Evolutionary conservation across 2,329 filamentous ascomycete species (phyloP), one percentile per base, ranked within the genome.

Genomic region (Colletotrichum scovillei): DNA sequence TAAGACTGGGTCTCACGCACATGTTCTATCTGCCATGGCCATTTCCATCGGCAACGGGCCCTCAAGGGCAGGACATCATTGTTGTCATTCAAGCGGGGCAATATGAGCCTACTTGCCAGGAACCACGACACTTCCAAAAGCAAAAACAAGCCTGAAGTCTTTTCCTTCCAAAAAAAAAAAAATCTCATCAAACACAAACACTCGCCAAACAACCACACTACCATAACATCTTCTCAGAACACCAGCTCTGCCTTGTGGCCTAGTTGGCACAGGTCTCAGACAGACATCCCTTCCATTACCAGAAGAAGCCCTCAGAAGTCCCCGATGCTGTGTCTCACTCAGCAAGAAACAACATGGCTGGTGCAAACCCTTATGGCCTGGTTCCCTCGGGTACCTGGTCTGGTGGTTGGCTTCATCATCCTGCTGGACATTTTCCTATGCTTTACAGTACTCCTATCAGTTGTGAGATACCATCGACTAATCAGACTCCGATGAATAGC

Each of bases 401-500:
- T 55, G 64, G 70, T 72, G 66, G 66, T 64, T 58, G 53, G n/a
- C 32, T 22, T 64, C 22, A 64, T 60, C 26, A 55, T 55, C 19
- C 46, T 56, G 28, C n/a, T 66, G 14, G 46, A 62, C 49, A 52
- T 2, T 26, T 38, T 46, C 59, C 46, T 67, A 26, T 76, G 56
- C 42, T 11, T 60, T 32, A 28, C 7, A 12, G 32, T 53, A 35
- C 9, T 67, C 11, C 26, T 70, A 26, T 26, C 60, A 38, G 67
- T 69, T 74, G 78, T 66, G 19, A 58, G 30, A 26, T 57, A 55
- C 42, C 49, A 30, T 42, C 57, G 78, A 77, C 82, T 83, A 74
- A 77, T 70, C 63, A 65, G 73, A 66, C 57, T 38, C 42, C 59
- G 28, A 49, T 69, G 22, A 66, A 74, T 76, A 90, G 88, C 78